phyloP scores from a whole-genome alignment of 257 asterid species.

The Coffea eugenioides region DNA sequence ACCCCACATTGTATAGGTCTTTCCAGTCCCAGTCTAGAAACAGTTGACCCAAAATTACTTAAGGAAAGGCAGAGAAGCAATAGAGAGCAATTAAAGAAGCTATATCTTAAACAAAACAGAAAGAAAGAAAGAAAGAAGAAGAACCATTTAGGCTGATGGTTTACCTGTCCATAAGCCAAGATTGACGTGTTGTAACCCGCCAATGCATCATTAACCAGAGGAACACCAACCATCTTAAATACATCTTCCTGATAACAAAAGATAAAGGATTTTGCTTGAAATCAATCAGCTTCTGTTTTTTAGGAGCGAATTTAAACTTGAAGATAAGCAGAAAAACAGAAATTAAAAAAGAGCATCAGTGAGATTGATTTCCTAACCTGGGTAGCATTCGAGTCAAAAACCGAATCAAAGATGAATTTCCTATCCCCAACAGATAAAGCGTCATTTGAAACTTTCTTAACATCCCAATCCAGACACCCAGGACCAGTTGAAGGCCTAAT shows the following conservation, averaged over 20 bases:
- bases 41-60: slow-evolving; percentile 3
- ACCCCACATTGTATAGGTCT: slow-evolving; percentile 97
- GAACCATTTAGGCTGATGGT: not conserved
- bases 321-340: not conserved
- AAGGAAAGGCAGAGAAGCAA: not conserved
- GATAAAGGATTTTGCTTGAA: not conserved
- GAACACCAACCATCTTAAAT: slow-evolving; percentile 68
- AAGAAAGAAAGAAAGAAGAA: not conserved
- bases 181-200: slow-evolving; percentile 87
- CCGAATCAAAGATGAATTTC: slow-evolving; percentile 65
- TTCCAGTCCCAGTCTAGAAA: slow-evolving; percentile 92
- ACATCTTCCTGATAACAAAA: slow-evolving; percentile 54
- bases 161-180: slow-evolving; percentile 95
- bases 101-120: not conserved
- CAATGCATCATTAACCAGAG: slow-evolving; percentile 83
- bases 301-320: not conserved
- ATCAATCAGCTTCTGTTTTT: not conserved
- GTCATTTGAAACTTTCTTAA: slow-evolving; percentile 59
- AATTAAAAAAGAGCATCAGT: not conserved
- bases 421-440: slow-evolving; percentile 57
- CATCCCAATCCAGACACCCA: slow-evolving; percentile 43
- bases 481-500: slow-evolving; percentile 59
- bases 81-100: not conserved
- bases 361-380: slow-evolving; percentile 52
- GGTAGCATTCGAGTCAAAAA: slow-evolving; percentile 60